A percentile compares a stretch with the other conserved stretches of the same genome.
These are phyloP conservation scores for Mollisia scopiformis DNA, from an alignment of 2,329 filamentous ascomycete genomes.

Conservation along the genomic window DNA sequence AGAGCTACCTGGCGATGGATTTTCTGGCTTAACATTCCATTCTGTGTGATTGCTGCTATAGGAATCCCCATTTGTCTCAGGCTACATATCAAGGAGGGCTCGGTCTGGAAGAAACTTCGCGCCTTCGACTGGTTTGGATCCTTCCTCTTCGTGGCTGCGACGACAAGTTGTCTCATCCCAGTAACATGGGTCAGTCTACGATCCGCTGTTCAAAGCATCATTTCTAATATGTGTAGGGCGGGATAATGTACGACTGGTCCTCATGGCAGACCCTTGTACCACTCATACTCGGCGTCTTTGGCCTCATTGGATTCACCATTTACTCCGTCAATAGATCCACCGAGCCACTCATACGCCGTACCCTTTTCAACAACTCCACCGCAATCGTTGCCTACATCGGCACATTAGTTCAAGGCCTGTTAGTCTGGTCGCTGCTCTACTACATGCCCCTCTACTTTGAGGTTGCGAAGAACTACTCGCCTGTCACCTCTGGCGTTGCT, in stretches of 20 bases:
- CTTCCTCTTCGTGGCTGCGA: constrained; percentile 59
- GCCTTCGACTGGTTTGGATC: constrained; percentile 64
- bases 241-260: constrained; percentile 65
- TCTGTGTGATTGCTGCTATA: constrained; percentile 25
- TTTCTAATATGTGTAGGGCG: constrained; percentile 40
- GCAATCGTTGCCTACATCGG: constrained; percentile 53
- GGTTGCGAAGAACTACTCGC: constrained; percentile 52
- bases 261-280: constrained; percentile 64
- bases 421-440: constrained; percentile 55
- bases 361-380: constrained; percentile 47
- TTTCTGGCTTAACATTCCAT: constrained; percentile 32
- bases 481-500: constrained; percentile 55
- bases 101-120: constrained; percentile 21
- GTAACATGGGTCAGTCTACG: constrained; percentile 53
- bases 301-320: constrained; percentile 53
- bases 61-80: constrained; percentile 29
- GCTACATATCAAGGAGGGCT: constrained; percentile 26
- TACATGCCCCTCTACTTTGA: constrained; percentile 55
- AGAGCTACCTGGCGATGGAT: constrained; percentile 34
- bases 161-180: constrained; percentile 61
- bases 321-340: constrained; percentile 46
- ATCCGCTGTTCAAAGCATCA: background rate
- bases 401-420: constrained; percentile 56
- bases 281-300: constrained; percentile 54
- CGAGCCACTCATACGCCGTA: constrained; percentile 40